These are phyloP conservation scores for Penicillium sp. DNA, from an alignment of 2,329 filamentous ascomycete genomes.

Conservation along the genomic window DNA sequence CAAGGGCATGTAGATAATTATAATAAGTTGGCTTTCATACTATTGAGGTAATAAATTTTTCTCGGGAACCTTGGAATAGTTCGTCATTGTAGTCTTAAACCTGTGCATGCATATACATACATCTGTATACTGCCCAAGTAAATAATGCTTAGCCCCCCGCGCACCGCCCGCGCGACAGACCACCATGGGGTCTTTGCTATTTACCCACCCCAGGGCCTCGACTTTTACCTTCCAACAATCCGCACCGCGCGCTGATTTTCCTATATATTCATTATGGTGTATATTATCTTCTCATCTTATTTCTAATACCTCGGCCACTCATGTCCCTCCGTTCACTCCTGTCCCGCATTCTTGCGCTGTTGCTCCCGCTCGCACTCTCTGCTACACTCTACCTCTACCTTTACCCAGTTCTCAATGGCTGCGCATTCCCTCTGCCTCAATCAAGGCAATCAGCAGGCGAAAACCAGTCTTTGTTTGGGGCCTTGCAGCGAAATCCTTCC, in stretches of 20 bases:
- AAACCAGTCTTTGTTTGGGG: not conserved
- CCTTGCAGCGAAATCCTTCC: constrained; percentile 28
- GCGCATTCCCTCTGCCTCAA: constrained; percentile 70
- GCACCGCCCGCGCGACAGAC: too few relatives aligned
- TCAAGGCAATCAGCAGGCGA: constrained; percentile 8
- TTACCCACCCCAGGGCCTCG: constrained; percentile 3
- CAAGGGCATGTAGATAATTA: constrained; percentile 7
- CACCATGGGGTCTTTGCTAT: too few relatives aligned
- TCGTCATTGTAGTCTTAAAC: too few relatives aligned
- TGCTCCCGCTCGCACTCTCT: constrained; percentile 69
- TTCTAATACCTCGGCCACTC: constrained; percentile 28
- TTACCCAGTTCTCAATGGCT: constrained; percentile 80
- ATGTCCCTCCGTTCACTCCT: constrained; percentile 57
- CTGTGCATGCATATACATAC: too few relatives aligned
- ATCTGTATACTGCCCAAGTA: too few relatives aligned
- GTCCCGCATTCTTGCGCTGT: constrained; percentile 51
- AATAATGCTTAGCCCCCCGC: too few relatives aligned
- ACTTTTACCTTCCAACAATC: constrained; percentile 1
- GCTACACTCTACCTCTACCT: constrained; percentile 81
- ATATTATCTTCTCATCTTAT: constrained; percentile 17
- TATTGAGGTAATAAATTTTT: not conserved
- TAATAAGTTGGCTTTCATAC: constrained; percentile 7
- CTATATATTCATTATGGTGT: constrained; percentile 24
- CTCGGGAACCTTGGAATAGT: too few relatives aligned
- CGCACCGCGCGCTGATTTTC: constrained; percentile 5